These are phyloP conservation scores for Lyophyllum semitale DNA, from an alignment of 768 basidiomycete genomes.

Conservation along the genomic window DNA sequence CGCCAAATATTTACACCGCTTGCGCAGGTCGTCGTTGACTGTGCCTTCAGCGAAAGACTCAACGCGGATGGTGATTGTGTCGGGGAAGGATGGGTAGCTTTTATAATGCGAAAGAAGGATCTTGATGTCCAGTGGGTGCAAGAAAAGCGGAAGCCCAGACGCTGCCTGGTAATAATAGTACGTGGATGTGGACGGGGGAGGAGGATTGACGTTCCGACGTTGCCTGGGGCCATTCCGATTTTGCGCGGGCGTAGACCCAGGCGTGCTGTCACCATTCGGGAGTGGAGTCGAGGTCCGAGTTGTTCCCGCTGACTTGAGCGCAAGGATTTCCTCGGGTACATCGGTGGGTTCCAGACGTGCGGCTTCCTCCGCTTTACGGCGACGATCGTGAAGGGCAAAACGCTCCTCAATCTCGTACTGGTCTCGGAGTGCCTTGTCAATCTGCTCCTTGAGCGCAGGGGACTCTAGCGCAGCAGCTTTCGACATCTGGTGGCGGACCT, in stretches of 20 bases:
- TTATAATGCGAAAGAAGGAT: constrained; percentile 85
- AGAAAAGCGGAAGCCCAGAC: constrained; percentile 86
- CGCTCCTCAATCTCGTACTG: constrained; percentile 55
- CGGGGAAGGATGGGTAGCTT: constrained; percentile 82
- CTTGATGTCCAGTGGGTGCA: constrained; percentile 95
- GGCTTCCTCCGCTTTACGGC: constrained; percentile 28
- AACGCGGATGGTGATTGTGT: constrained; percentile 77
- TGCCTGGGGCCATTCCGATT: constrained; percentile 53
- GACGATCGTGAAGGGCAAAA: constrained; percentile 28
- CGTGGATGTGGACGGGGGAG: constrained; percentile 83
- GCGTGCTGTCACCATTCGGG: neutral
- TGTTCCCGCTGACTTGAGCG: constrained; percentile 33
- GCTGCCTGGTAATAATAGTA: constrained; percentile 97
- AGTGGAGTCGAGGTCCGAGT: constrained; percentile 13
- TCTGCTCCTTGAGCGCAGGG: constrained; percentile 57
- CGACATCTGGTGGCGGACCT: constrained; percentile 75
- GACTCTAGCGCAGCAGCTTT: constrained; percentile 80
- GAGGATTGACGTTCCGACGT: constrained; percentile 81
- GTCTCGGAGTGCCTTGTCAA: constrained; percentile 64
- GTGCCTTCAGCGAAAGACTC: constrained; percentile 75
- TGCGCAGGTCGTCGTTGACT: constrained; percentile 91
- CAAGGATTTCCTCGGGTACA: constrained; percentile 62
- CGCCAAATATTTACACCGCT: constrained; percentile 93
- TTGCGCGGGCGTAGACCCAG: constrained; percentile 18
- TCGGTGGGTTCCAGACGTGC: constrained; percentile 27